These are phyloP conservation scores for Talaromyces sp. DNA, from an alignment of 2,329 filamentous ascomycete genomes.

Conservation along the genomic window DNA sequence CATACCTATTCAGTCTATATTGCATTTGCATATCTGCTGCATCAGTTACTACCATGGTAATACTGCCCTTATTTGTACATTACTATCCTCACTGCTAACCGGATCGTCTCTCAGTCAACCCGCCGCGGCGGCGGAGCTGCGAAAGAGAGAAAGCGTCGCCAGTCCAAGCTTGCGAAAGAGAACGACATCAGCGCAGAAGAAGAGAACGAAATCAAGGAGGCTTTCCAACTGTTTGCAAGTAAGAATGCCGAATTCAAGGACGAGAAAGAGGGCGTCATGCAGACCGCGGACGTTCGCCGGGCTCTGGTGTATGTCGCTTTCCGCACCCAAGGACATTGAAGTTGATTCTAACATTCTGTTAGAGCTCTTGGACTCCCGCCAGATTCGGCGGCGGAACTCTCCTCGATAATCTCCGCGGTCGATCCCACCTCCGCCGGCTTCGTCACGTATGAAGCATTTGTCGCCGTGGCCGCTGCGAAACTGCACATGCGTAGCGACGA, in stretches of 20 bases:
- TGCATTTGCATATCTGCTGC: neutral
- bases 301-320: slow-evolving; percentile 60
- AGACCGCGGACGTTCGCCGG: slow-evolving; percentile 62
- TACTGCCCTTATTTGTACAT: neutral
- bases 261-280: slow-evolving; percentile 67
- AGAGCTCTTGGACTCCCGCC: slow-evolving; percentile 79
- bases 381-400: slow-evolving; percentile 58
- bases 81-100: neutral
- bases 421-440: slow-evolving; percentile 78
- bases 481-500: slow-evolving; percentile 56
- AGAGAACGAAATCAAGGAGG: slow-evolving; percentile 86
- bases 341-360: neutral
- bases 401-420: slow-evolving; percentile 71
- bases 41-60: slow-evolving; percentile 3
- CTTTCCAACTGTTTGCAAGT: slow-evolving; percentile 71
- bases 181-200: slow-evolving; percentile 78
- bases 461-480: slow-evolving; percentile 84
- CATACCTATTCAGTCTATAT: neutral
- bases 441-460: slow-evolving; percentile 73
- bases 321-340: neutral
- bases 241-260: slow-evolving; percentile 57
- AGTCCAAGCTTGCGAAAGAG: slow-evolving; percentile 87
- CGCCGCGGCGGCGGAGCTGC: slow-evolving; percentile 29
- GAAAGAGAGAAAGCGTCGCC: slow-evolving; percentile 46
- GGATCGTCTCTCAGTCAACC: slow-evolving; percentile 22